Conservation (phyloP, 2,329 filamentous ascomycete species). For the Pseudocercospora musae region DNA sequence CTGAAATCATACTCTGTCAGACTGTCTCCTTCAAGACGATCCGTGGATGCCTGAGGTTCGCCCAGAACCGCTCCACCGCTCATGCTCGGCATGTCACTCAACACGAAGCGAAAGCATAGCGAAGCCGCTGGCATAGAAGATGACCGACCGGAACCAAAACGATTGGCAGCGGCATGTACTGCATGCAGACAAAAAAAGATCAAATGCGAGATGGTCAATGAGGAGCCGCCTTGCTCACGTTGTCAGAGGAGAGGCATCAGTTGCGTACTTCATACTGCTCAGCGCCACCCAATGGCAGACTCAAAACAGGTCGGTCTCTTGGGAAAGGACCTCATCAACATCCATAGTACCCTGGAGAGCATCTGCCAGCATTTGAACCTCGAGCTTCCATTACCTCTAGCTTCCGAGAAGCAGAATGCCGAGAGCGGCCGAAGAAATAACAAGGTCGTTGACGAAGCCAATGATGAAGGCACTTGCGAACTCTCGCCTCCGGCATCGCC, state of each 20-base stretch:
- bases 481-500: slow-evolving; percentile 32
- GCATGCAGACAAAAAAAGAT: slow-evolving; percentile 53
- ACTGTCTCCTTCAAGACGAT: neutral
- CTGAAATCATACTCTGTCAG: neutral
- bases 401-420: slow-evolving; percentile 29
- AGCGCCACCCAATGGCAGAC: slow-evolving; percentile 48
- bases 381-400: slow-evolving; percentile 38
- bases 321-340: slow-evolving; percentile 27
- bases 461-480: slow-evolving; percentile 20
- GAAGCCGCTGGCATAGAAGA: slow-evolving; percentile 1
- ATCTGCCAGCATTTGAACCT: slow-evolving; percentile 40
- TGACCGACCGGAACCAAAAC: slow-evolving; percentile 9
- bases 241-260: slow-evolving; percentile 50
- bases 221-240: slow-evolving; percentile 48
- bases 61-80: too few relatives aligned
- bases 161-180: slow-evolving; percentile 41
- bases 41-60: too few relatives aligned
- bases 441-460: neutral
- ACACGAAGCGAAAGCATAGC: slow-evolving; percentile 13
- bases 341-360: slow-evolving; percentile 41
- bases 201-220: slow-evolving; percentile 52
- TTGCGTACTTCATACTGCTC: slow-evolving; percentile 53
- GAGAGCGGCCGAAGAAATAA: neutral
- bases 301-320: slow-evolving; percentile 29
- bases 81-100: neutral